Base-by-base conservation (phyloP, 2,329 filamentous ascomycete genomes). In the Aureobasidium uvarum region DNA sequence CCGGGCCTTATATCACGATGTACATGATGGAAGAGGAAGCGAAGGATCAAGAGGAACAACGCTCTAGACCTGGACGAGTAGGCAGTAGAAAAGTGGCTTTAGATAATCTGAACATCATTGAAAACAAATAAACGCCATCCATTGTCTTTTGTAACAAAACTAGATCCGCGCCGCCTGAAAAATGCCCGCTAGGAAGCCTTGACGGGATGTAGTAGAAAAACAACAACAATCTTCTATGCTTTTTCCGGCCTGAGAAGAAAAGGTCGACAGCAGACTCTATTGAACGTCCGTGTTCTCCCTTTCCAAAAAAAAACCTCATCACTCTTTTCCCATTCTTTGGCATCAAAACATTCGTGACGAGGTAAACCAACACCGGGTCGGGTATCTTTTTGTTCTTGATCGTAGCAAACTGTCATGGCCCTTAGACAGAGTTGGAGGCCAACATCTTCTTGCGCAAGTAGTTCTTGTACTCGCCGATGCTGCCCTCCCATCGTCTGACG, bases 401-500 rank as follows among this genome's bases (percentile, higher is more conserved):
- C 45, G 45, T 50, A 62, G 45, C 28, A 62, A 62, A 62, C 28
- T 50, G 28, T 60, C 43, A 23, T 60, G 41, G 6, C 13, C 63
- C 50, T 66, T 66, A 66, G 55, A 98, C 92, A 71, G 91, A 91
- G 78, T 94, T 94, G 65, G 86, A 81, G 52, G 86, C 86, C 75
- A 96, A 82, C 95, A 99, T 99, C 91, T 98, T 98, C 89, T 98
- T 98, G 77, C 94, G 89, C 75, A 99, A 86, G 81, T 97, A 87
- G 82, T 96, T 91, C 91, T 99, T 99, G 91, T 99, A 99, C 67
- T 92, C 88, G 72, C 89, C 89, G 75, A 99, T 99, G 70, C 81
- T 82, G 73, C 94, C 94, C 69, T 94, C 88, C 95, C 95, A 99
- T 74, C 86, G 81, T 73, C 85, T 88, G 72, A 98, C 92, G 16